phyloP scores from a whole-genome alignment of 768 basidiomycete species.

The Rhodotorula taiwanensis region DNA sequence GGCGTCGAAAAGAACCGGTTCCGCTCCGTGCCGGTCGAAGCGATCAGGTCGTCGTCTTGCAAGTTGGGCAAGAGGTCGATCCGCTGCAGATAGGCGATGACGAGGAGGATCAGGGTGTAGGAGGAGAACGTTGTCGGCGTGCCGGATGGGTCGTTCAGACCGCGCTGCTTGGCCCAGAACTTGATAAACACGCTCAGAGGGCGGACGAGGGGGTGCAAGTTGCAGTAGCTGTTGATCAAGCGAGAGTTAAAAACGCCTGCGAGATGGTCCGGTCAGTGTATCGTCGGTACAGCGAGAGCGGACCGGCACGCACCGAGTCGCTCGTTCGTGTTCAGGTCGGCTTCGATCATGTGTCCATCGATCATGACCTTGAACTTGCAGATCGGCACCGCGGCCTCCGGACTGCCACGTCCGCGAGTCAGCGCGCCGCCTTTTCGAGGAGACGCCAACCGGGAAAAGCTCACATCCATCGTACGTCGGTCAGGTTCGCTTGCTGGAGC shows the following conservation, averaged over 20 bases:
- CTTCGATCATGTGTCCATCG: conserved; percentile 29
- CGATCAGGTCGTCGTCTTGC: conserved; percentile 30
- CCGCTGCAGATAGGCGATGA: conserved; percentile 54
- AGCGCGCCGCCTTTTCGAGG: accelerated
- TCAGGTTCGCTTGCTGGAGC: conserved; percentile 13
- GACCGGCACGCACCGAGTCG: conserved; percentile 54
- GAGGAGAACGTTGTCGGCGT: conserved; percentile 53
- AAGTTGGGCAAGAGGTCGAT: conserved; percentile 36
- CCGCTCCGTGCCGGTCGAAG: neutral
- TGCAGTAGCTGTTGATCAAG: conserved; percentile 54
- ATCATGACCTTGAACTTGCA: conserved; percentile 34
- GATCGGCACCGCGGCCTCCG: conserved; percentile 38
- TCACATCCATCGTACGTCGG: conserved; percentile 21
- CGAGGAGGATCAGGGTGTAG: conserved; percentile 59
- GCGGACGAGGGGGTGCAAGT: conserved; percentile 47
- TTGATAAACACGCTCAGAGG: conserved; percentile 53
- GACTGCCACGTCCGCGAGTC: conserved; percentile 39
- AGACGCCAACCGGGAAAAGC: neutral
- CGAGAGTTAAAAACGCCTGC: conserved; percentile 44
- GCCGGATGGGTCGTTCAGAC: conserved; percentile 51
- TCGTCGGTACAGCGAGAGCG: accelerated
- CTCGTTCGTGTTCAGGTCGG: conserved; percentile 57
- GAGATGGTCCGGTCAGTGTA: neutral
- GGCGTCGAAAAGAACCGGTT: conserved; percentile 32
- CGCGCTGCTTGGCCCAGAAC: conserved; percentile 56